Percentiles rank a stretch among this genome's conserved stretches.
phyloP scores from a whole-genome alignment of 1,284 basidiomycete species.

The Malassezia brasiliensis region DNA sequence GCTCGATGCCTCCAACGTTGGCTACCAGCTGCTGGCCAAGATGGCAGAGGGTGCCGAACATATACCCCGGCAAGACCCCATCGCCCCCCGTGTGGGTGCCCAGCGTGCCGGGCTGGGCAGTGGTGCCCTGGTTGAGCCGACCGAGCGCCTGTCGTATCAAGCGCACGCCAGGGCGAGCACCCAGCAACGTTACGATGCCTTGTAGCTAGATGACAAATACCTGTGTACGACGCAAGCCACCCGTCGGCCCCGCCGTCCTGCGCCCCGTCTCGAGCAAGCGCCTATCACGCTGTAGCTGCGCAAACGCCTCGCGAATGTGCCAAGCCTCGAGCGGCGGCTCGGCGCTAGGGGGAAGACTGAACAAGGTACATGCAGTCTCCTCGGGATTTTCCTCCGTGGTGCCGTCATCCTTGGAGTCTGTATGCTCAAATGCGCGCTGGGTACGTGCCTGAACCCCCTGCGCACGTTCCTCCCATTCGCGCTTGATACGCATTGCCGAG shows the following conservation, averaged over 20 bases:
- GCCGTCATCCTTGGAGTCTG: background rate
- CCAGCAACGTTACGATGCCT: background rate
- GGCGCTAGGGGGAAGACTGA: constrained; percentile 23
- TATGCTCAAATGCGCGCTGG: background rate
- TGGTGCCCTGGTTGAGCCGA: background rate
- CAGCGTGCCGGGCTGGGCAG: constrained; percentile 14
- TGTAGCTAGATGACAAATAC: constrained; percentile 34
- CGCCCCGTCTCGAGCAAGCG: constrained; percentile 24
- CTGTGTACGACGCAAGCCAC: constrained; percentile 34
- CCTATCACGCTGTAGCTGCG: constrained; percentile 29
- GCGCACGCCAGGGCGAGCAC: background rate
- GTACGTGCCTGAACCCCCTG: constrained; percentile 5
- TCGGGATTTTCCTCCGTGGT: background rate
- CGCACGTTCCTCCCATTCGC: constrained; percentile 26
- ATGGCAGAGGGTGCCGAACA: constrained; percentile 4
- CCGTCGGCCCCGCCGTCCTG: constrained; percentile 26
- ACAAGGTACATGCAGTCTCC: constrained; percentile 28
- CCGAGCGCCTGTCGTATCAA: background rate
- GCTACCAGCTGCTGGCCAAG: constrained; percentile 6
- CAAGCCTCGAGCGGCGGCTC: constrained; percentile 29
- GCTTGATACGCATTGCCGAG: constrained; percentile 34
- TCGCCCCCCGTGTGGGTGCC: constrained; percentile 5
- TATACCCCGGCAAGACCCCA: background rate
- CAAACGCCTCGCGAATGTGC: constrained; percentile 43
- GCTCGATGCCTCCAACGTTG: constrained; percentile 7